These are phyloP conservation scores for Aristolochia fimbriata DNA, from an alignment of 164 flowering plant species.

Conservation along the genomic window DNA sequence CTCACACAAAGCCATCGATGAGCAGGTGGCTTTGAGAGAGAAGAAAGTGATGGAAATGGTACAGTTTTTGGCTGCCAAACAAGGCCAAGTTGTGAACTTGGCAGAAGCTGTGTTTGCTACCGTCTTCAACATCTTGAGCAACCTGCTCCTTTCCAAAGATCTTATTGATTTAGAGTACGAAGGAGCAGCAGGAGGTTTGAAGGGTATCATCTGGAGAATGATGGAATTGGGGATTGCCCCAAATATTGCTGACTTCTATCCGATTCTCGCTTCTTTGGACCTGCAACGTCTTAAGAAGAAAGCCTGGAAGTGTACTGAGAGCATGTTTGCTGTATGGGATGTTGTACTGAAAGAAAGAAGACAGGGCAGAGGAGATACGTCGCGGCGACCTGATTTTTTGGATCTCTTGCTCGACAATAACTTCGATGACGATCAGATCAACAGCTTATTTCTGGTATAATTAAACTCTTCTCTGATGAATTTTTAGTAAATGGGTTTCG, in stretches of 20 bases:
- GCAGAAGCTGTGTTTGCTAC: constrained; percentile 15
- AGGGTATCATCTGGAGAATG: not conserved
- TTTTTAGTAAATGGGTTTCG: no score
- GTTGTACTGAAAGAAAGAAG: not conserved
- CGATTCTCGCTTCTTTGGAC: not conserved
- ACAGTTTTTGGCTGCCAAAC: constrained; percentile 3
- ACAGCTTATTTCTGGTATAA: no score
- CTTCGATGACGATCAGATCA: no score
- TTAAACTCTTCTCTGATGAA: no score
- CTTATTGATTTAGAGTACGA: constrained; percentile 9
- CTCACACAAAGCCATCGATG: constrained; percentile 16
- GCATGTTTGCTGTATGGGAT: not conserved
- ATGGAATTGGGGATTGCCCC: constrained; percentile 1
- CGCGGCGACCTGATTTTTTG: not conserved
- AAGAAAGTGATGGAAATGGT: no score
- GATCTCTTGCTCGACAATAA: not conserved
- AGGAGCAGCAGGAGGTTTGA: not conserved
- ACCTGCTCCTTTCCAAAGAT: constrained; percentile 17
- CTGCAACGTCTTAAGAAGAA: constrained; percentile 3
- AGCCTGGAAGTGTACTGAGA: not conserved
- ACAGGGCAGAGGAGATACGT: not conserved
- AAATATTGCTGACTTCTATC: constrained; percentile 4
- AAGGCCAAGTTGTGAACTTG: constrained; percentile 16
- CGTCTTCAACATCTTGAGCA: constrained; percentile 16
- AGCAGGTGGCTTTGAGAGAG: no score